A percentile compares a stretch with the other conserved stretches of the same genome.
phyloP scores from a whole-genome alignment of 768 basidiomycete genomes.

The Termitomyces sp. region DNA sequence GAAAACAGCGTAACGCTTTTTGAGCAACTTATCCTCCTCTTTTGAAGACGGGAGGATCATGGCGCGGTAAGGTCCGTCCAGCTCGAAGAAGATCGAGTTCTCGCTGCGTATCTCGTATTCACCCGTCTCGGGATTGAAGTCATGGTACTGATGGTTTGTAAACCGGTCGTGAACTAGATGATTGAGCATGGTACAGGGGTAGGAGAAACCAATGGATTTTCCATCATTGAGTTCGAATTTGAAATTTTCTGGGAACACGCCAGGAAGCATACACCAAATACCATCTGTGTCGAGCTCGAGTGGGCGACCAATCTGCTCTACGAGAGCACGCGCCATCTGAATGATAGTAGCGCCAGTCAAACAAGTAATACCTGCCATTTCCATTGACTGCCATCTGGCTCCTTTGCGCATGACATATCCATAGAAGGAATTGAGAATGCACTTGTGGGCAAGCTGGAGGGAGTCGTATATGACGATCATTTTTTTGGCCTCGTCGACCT shows the following conservation, averaged over 20 bases:
- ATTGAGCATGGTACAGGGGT: constrained; percentile 99
- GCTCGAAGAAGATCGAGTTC: constrained; percentile 99
- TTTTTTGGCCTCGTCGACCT: constrained; percentile 96
- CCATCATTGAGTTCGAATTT: constrained; percentile 87
- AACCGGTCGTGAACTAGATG: constrained; percentile 94
- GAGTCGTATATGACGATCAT: constrained; percentile 99
- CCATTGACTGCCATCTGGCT: constrained; percentile 99
- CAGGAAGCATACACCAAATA: constrained; percentile 99
- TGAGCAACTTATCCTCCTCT: constrained; percentile 96
- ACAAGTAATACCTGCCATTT: constrained; percentile 99
- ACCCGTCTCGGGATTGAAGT: constrained; percentile 80
- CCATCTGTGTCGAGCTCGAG: constrained; percentile 98
- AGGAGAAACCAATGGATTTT: constrained; percentile 86
- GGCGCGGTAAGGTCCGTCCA: constrained; percentile 97
- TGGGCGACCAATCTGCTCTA: constrained; percentile 96
- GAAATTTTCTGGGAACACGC: constrained; percentile 97
- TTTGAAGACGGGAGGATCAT: constrained; percentile 99
- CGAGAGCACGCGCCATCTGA: constrained; percentile 96
- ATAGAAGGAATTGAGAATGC: constrained; percentile 99
- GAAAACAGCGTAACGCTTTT: constrained; percentile 99
- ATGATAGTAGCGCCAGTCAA: constrained; percentile 97
- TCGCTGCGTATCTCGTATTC: constrained; percentile 86
- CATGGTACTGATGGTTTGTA: constrained; percentile 98
- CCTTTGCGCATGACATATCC: constrained; percentile 99
- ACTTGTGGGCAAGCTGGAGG: constrained; percentile 97